A percentile compares a stretch with the other conserved stretches of the same genome.
Conservation (phyloP, 2,329 filamentous ascomycete genomes). For the Cercospora citrullina region DNA sequence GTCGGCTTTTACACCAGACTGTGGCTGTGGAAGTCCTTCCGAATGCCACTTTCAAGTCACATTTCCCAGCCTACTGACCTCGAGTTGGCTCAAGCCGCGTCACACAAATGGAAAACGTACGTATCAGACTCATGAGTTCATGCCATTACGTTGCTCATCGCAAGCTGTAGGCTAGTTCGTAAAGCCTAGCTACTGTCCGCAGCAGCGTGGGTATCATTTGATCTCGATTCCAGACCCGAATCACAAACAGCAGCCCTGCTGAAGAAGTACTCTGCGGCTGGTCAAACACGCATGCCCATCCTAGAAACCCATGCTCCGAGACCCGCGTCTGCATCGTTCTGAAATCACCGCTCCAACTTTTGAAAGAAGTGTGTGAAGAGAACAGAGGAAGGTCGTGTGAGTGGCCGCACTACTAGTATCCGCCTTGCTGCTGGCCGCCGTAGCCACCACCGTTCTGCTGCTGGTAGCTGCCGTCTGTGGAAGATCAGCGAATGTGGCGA, state of each 20-base stretch:
- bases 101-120: not conserved
- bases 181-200: conserved; percentile 22
- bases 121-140: conserved; percentile 11
- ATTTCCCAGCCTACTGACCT: not conserved
- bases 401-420: conserved; percentile 26
- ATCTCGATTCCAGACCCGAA: conserved; percentile 22
- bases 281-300: conserved; percentile 20
- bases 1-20: not conserved
- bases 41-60: not conserved
- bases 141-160: conserved; percentile 16
- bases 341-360: conserved; percentile 21
- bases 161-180: conserved; percentile 12
- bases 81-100: not conserved
- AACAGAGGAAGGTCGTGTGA: conserved; percentile 4
- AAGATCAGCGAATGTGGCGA: conserved; percentile 18
- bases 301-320: conserved; percentile 22
- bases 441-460: conserved; percentile 34
- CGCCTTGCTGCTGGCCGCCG: conserved; percentile 32
- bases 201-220: conserved; percentile 26
- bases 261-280: conserved; percentile 20
- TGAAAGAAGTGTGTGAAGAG: conserved; percentile 15
- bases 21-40: not conserved
- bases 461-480: conserved; percentile 32
- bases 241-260: conserved; percentile 22
- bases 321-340: conserved; percentile 15